A percentile compares a stretch with the other conserved stretches of the same genome.
phyloP scores from a whole-genome alignment of 177 flowering plant species.

The Vitis hybrid region DNA sequence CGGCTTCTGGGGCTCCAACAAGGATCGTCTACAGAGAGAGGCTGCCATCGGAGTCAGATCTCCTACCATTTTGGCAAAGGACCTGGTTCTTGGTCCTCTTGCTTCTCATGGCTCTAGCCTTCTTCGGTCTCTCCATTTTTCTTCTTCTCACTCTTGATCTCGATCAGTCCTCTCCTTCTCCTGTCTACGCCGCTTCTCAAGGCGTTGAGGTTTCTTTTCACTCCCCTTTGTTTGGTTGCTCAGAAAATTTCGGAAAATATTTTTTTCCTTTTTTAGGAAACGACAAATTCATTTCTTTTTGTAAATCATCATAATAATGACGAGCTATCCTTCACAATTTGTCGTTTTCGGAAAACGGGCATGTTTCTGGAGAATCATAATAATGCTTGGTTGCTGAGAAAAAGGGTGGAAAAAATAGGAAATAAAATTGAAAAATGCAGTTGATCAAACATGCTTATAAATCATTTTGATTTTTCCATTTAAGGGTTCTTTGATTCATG shows the following conservation, averaged over 20 bases:
- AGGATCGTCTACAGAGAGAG: slow-evolving; percentile 51
- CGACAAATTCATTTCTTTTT: no score
- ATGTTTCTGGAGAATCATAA: no score
- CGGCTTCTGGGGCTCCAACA: slow-evolving; percentile 27
- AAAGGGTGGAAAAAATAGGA: no score
- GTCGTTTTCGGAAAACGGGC: no score
- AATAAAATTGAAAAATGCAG: no score
- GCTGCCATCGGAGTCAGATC: neutral
- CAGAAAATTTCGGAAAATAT: no score
- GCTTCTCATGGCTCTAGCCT: slow-evolving; percentile 71
- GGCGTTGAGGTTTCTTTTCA: slow-evolving; percentile 59
- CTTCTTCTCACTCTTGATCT: slow-evolving; percentile 40
- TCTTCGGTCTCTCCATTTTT: slow-evolving; percentile 54
- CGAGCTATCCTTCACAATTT: no score
- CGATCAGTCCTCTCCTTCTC: slow-evolving; percentile 39
- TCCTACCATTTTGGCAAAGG: slow-evolving; percentile 43
- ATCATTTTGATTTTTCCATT: no score
- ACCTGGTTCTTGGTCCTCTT: slow-evolving; percentile 79
- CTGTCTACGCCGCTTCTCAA: slow-evolving; percentile 58
- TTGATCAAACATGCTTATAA: no score
- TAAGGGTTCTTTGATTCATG: no score
- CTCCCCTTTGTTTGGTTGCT: neutral
- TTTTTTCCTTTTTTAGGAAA: neutral
- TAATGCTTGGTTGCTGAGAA: no score
- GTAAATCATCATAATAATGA: no score